Evolutionary conservation across 2,329 filamentous ascomycete genomes (phyloP).

Genomic region (Xylariomycetidae sp.): DNA sequence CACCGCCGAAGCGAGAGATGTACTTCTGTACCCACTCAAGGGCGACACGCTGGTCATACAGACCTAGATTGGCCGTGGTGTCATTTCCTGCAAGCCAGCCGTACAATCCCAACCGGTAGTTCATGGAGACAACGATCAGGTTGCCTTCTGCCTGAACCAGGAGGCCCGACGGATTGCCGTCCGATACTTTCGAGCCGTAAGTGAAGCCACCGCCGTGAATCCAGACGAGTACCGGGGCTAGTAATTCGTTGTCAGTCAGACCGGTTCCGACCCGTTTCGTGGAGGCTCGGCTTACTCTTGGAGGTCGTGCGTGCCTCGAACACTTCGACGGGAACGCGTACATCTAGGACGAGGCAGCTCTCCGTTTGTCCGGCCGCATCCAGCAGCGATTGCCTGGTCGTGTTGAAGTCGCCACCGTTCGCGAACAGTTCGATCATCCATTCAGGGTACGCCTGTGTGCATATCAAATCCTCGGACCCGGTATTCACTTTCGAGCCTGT

Average conservation of each 20-base stretch:
- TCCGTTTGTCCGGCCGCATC: constrained; percentile 18
- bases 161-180: constrained; percentile 14
- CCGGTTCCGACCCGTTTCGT: not conserved
- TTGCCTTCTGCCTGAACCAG: constrained; percentile 8
- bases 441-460: constrained; percentile 25
- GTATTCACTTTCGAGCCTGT: constrained; percentile 19
- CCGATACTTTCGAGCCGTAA: constrained; percentile 15
- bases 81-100: constrained; percentile 17
- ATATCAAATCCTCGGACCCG: constrained; percentile 16
- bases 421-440: constrained; percentile 15
- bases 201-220: constrained; percentile 23
- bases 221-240: constrained; percentile 20
- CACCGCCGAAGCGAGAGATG: constrained; percentile 41
- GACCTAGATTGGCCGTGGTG: constrained; percentile 38
- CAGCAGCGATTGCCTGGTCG: constrained; percentile 11
- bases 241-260: not conserved
- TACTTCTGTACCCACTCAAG: constrained; percentile 43
- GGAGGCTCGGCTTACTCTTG: constrained; percentile 7
- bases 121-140: constrained; percentile 17
- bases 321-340: constrained; percentile 12
- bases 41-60: constrained; percentile 41
- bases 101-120: constrained; percentile 21
- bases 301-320: constrained; percentile 5
- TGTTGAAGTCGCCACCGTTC: constrained; percentile 3
- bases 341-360: constrained; percentile 17